Percentiles rank a stretch among this genome's conserved stretches.
phyloP scores from a whole-genome alignment of 192 early-diverging fungal species.

The Coemansia sp. region DNA sequence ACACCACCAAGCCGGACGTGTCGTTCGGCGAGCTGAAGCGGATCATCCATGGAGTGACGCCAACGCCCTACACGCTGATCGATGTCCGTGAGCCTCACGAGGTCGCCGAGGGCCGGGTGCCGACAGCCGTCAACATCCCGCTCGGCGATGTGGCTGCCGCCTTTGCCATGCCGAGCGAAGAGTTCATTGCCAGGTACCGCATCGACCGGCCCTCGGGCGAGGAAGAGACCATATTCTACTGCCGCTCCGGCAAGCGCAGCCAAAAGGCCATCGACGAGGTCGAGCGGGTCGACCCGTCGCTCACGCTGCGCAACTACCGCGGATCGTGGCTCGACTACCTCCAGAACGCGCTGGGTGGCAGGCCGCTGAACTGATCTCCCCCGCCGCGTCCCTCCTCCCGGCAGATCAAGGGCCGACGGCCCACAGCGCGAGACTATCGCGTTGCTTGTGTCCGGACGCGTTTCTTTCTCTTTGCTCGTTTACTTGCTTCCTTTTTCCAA shows the following conservation, averaged over 20 bases:
- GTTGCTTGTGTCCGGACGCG: too few relatives aligned
- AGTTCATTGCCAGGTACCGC: constrained; percentile 51
- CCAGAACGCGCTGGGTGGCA: constrained; percentile 30
- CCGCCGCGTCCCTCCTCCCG: too few relatives aligned
- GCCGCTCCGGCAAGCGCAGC: constrained; percentile 62
- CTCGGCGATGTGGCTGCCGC: constrained; percentile 54
- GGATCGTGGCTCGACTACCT: constrained; percentile 47
- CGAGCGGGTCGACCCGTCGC: constrained; percentile 43
- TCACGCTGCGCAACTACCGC: constrained; percentile 42
- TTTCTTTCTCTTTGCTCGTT: too few relatives aligned
- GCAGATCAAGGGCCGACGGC: too few relatives aligned
- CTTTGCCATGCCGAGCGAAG: constrained; percentile 30
- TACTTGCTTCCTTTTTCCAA: neutral
- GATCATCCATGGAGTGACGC: constrained; percentile 37
- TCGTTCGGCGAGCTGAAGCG: constrained; percentile 39
- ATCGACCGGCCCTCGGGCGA: constrained; percentile 54
- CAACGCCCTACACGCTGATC: constrained; percentile 49
- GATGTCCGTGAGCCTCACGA: constrained; percentile 66
- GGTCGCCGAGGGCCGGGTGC: constrained; percentile 56
- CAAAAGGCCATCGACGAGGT: constrained; percentile 56
- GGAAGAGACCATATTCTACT: constrained; percentile 61
- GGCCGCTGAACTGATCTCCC: constrained; percentile 19
- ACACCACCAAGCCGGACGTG: constrained; percentile 39
- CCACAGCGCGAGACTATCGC: too few relatives aligned
- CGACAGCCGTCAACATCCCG: constrained; percentile 62